phyloP scores from a whole-genome alignment of 164 flowering plant genomes.

The Vitis vinifera region ASM3070453v1 NC_081805.1:20508001-20508500 shows the following conservation, averaged over 20 bases:
- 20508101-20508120: background rate
- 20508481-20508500: constrained; percentile 53
- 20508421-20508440: constrained; percentile 18
- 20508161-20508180: background rate
- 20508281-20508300: no score
- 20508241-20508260: no score
- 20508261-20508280: no score
- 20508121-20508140: background rate
- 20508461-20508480: constrained; percentile 55
- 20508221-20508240: no score
- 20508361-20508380: constrained; percentile 59
- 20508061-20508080: background rate
- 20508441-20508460: constrained; percentile 38
- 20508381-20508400: constrained; percentile 73
- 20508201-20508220: no score
- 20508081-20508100: background rate
- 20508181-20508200: background rate
- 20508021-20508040: no score
- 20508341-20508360: no score
- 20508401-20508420: constrained; percentile 36
- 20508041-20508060: no score
- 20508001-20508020: no score
- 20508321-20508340: no score
- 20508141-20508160: background rate
- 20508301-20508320: no score